Evolutionary conservation across 1,139 yeast species (phyloP).

Genomic region (Yamadazyma triangularis): DNA sequence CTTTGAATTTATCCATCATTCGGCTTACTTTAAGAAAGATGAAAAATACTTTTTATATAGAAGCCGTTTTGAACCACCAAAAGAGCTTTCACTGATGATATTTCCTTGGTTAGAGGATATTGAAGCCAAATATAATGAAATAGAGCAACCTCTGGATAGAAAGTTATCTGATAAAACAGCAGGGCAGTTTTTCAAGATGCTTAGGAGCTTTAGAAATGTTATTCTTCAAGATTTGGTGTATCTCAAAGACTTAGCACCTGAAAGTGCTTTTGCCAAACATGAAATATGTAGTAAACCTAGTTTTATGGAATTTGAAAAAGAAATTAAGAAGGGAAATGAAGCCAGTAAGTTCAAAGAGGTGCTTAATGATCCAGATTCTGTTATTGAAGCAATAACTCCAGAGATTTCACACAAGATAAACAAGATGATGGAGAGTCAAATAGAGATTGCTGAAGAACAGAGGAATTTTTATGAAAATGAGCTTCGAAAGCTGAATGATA

Average conservation of each 20-base stretch:
- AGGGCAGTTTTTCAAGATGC: conserved; percentile 1
- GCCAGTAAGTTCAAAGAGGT: no score
- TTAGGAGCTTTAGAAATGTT: conserved; percentile 3
- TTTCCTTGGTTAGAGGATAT: conserved; percentile 9
- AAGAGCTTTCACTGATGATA: conserved; percentile 3
- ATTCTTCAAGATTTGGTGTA: conserved; percentile 6
- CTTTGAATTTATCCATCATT: conserved; percentile 3
- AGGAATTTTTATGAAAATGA: no score
- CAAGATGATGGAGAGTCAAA: no score
- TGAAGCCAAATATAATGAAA: neutral
- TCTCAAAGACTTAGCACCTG: conserved; percentile 1
- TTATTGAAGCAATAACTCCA: no score
- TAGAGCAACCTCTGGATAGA: neutral
- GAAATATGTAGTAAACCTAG: conserved; percentile 4
- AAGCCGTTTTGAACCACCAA: conserved; percentile 2
- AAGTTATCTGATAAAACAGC: neutral
- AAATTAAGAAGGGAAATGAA: no score
- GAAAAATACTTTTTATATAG: conserved; percentile 5
- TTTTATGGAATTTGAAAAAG: conserved; percentile 3
- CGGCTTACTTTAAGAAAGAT: conserved; percentile 1
- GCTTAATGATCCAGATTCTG: no score
- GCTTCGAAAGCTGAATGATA: no score
- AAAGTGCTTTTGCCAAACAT: conserved; percentile 5
- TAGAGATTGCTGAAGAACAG: no score
- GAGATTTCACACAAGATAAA: no score